phyloP scores from a whole-genome alignment of 1,139 yeast genomes.

The Geotrichum fermentans region DNA sequence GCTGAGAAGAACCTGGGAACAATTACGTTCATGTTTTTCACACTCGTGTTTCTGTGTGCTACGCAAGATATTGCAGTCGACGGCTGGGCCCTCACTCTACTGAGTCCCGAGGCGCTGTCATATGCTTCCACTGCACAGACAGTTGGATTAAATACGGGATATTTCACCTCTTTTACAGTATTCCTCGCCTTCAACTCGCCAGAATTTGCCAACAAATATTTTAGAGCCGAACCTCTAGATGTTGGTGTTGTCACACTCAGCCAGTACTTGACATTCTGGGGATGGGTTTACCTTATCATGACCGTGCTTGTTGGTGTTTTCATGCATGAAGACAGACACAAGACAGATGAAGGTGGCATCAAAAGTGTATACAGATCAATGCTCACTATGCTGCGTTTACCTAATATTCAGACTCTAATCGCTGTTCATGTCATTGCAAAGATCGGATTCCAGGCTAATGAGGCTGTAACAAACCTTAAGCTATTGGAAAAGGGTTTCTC shows the following conservation, averaged over 20 bases:
- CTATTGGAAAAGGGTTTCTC: conserved; percentile 89
- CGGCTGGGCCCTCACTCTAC: conserved; percentile 94
- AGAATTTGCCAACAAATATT: conserved; percentile 83
- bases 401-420: conserved; percentile 73
- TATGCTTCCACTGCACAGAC: conserved; percentile 98
- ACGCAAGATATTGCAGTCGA: conserved; percentile 98
- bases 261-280: conserved; percentile 74
- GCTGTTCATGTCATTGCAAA: conserved; percentile 74
- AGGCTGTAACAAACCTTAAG: conserved; percentile 89
- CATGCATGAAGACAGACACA: conserved; percentile 41
- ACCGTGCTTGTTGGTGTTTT: conserved; percentile 56
- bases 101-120: conserved; percentile 73
- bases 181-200: conserved; percentile 87
- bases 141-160: conserved; percentile 88
- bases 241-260: conserved; percentile 68
- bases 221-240: conserved; percentile 56
- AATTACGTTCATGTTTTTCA: conserved; percentile 63
- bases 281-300: conserved; percentile 61
- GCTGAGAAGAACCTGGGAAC: conserved; percentile 52
- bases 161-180: conserved; percentile 84
- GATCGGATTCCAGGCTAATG: conserved; percentile 92
- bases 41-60: conserved; percentile 82
- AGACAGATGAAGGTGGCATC: conserved; percentile 35
- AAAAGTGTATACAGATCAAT: conserved; percentile 63
- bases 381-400: conserved; percentile 67